A percentile compares a stretch with the other conserved stretches of the same genome.
Conservation (phyloP, 352 stramenopile genomes). For the Globisporangium nodosum region DNA sequence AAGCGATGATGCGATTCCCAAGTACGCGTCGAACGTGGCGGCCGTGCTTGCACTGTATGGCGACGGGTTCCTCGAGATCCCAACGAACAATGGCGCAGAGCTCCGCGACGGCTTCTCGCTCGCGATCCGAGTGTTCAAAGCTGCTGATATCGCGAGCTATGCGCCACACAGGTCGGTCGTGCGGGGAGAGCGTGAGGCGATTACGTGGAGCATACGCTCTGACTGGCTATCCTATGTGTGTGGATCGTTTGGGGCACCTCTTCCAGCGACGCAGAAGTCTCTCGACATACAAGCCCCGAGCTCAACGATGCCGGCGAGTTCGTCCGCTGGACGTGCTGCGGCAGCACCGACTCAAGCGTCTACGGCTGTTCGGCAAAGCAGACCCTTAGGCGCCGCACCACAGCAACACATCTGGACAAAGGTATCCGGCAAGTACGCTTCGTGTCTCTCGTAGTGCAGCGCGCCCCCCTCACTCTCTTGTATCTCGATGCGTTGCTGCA, state of each 20-base stretch:
- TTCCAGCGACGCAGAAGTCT: conserved; percentile 26
- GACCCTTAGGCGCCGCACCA: not conserved
- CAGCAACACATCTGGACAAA: not conserved
- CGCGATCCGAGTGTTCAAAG: conserved; percentile 40
- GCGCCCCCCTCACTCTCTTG: not conserved
- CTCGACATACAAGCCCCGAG: conserved; percentile 44
- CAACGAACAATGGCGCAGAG: conserved; percentile 2
- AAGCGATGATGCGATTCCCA: not conserved
- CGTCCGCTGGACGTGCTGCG: conserved; percentile 57
- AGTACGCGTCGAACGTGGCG: not conserved
- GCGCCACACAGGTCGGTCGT: conserved; percentile 19
- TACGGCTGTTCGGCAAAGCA: conserved; percentile 40
- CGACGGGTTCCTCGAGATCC: conserved; percentile 47
- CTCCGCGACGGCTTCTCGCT: conserved; percentile 26
- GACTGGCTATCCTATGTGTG: not conserved
- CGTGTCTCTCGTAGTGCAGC: not conserved
- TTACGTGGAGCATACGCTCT: too few species aligned
- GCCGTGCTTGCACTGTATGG: conserved; percentile 42
- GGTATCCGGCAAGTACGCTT: not conserved
- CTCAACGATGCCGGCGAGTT: conserved; percentile 55
- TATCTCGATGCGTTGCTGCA: not conserved
- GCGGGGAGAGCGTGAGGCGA: not conserved
- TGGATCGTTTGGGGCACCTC: too few species aligned
- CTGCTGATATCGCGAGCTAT: conserved; percentile 28
- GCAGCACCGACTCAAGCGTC: conserved; percentile 41